Evolutionary conservation across 75 land plant species (phyloP).

Genomic region (Sequoiadendron giganteum): DNA sequence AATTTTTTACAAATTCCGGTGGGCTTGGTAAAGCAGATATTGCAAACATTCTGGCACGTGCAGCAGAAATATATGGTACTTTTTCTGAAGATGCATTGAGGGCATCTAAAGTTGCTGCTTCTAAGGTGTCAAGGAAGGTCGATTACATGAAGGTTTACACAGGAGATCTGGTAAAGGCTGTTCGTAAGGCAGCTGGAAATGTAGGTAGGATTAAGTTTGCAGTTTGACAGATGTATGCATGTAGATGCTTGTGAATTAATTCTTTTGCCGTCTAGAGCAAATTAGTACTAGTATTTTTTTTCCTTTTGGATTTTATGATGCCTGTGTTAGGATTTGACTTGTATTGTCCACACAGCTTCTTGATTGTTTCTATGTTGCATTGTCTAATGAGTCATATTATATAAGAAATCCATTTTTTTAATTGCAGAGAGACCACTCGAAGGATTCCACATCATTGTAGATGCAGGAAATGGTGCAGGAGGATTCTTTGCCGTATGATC

Average conservation of each 20-base stretch:
- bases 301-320: neutral
- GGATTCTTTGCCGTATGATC: conserved; percentile 89
- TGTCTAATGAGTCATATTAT: neutral
- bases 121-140: conserved; percentile 43
- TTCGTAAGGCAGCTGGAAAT: conserved; percentile 90
- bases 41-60: conserved; percentile 76
- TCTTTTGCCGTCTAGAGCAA: neutral
- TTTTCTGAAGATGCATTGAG: conserved; percentile 30
- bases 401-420: neutral
- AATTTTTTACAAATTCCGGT: conserved; percentile 92
- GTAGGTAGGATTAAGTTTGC: conserved; percentile 41
- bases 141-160: conserved; percentile 88
- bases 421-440: conserved; percentile 90
- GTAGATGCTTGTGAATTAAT: neutral
- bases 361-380: neutral
- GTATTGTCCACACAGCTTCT: neutral
- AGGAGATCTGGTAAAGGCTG: conserved; percentile 78
- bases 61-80: conserved; percentile 61
- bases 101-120: conserved; percentile 23
- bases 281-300: too few relatives aligned
- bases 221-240: neutral
- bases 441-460: conserved; percentile 95
- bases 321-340: neutral
- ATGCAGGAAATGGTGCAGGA: conserved; percentile 99
- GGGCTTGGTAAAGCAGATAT: conserved; percentile 97